Base-by-base conservation (phyloP, 2,329 filamentous ascomycete species). In the Aspergillus candidus region DNA sequence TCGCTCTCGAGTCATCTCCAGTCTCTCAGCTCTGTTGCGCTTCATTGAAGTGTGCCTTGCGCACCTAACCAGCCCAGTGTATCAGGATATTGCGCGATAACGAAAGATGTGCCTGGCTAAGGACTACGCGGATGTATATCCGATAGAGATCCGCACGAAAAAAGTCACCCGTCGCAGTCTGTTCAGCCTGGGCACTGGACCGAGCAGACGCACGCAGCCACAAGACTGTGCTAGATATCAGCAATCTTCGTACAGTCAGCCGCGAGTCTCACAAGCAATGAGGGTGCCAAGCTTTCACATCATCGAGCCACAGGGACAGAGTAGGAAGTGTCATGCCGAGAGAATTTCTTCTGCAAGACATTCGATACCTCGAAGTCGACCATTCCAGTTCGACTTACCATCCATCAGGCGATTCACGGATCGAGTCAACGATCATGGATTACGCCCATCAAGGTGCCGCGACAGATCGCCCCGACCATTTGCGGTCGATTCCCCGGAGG, bases 121-220 rank as follows among this genome's bases (percentile, higher is more conserved):
- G 17, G 42, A 33, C 31, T 47, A 36, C 32, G 49, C 35, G 29
- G 48, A 53, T 14, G 35, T 52, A 34, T 49, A 47, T 41, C 40
- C 45, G 36, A 49, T 52, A 37, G 50, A 56, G 44, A 41, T 51
- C 30, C 54, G 53, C 40, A 56, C 41, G 32, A 57, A 46, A 48
- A 50, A 50, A 36, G 40, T 51, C 11, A 52, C 53, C 36, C 50
- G 47, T 41, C 46, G 42, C 31, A 51, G 50, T 37, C 15, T 48
- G 32, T 47, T 51, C 33, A 53, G 42, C 32, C 43, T 48, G 36
- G 41, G 47, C 14, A 38, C 33, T 17, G 37, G 41, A 17, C 38
- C 50, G 38, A 50, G 45, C 48, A 46, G 34, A 18, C 45, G 44
- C 14, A 45, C 47, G 27, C 41, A 44, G 31, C 13, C 49, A 11